Evolutionary conservation across 257 asterid genomes (phyloP), one percentile per base, ranked within the genome.

Genomic region (Misopates orontium): DNA sequence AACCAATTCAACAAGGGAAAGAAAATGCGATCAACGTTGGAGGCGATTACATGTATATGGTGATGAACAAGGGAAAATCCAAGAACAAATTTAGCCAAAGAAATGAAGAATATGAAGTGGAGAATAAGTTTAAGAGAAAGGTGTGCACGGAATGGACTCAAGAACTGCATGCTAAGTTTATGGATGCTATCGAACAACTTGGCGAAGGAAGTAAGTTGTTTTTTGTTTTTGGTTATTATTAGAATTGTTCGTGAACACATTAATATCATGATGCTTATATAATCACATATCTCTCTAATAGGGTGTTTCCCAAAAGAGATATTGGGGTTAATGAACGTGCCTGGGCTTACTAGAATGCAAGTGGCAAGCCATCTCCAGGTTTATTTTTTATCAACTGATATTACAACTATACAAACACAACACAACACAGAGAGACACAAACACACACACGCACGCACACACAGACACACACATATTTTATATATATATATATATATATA

Each of bases 341-440:
- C 87, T 4, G 87, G 79, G 5, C 69, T 82, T 1, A 82, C 84
- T 9, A 79, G 87, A 69, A 82, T 82, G 83, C 84, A 82, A 79
- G 87, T 82, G 1, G 82, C 87, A 0, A 82, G 87, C 45, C 87
- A 82, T 63, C 79, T 82, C 4, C 87, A 82, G 87, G 87, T 82
- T 48, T 12, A 56, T 36, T 39, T 59, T 42, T 0, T 21, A 23
- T 3, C 16, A n/a, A 15, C 11, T 49, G 21, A 1, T 23, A n/a
- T n/a, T n/a, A n/a, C n/a, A n/a, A n/a, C n/a, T n/a, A n/a, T n/a
- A n/a, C n/a, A n/a, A n/a, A n/a, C n/a, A n/a, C n/a, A n/a, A n/a
- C n/a, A n/a, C n/a, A n/a, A n/a, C n/a, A n/a, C n/a, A n/a, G n/a
- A n/a, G n/a, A n/a, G n/a, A n/a, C n/a, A n/a, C n/a, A n/a, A n/a